These are phyloP conservation scores for Dendrobium officinale DNA, from an alignment of 106 monocot species.

Conservation along the genomic window DNA sequence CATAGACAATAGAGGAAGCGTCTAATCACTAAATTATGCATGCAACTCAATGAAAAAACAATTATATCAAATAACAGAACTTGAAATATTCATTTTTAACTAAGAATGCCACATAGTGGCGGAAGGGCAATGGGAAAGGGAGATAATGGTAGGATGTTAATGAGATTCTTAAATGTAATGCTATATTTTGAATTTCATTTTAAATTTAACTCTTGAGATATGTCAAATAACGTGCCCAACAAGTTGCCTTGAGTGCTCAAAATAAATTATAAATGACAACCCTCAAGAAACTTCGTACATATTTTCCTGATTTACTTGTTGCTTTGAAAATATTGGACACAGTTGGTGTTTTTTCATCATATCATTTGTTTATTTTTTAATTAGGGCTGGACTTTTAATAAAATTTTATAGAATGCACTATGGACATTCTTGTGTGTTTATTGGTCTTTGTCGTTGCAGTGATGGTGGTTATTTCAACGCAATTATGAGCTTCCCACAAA, in stretches of 20 bases:
- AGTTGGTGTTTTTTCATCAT: background rate
- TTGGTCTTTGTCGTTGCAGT: conserved; percentile 19
- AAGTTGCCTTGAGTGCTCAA: background rate
- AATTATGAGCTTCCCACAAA: conserved; percentile 59
- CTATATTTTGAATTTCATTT: background rate
- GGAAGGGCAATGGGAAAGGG: background rate
- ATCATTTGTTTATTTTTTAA: background rate
- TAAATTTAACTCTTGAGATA: background rate
- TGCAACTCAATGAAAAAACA: background rate
- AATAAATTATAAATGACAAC: background rate
- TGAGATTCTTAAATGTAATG: background rate
- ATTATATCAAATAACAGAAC: background rate
- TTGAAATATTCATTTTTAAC: background rate
- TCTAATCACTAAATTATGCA: background rate
- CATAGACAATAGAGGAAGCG: background rate
- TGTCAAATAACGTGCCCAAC: background rate
- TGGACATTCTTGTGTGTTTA: background rate
- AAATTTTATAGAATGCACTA: background rate
- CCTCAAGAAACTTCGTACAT: background rate
- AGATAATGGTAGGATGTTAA: background rate
- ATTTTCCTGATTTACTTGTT: background rate
- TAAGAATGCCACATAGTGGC: background rate
- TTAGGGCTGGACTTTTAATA: background rate
- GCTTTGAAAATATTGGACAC: background rate
- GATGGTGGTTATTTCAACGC: conserved; percentile 74